phyloP scores from a whole-genome alignment of 169 alveolate genomes.

The Eimeria praecox region DNA sequence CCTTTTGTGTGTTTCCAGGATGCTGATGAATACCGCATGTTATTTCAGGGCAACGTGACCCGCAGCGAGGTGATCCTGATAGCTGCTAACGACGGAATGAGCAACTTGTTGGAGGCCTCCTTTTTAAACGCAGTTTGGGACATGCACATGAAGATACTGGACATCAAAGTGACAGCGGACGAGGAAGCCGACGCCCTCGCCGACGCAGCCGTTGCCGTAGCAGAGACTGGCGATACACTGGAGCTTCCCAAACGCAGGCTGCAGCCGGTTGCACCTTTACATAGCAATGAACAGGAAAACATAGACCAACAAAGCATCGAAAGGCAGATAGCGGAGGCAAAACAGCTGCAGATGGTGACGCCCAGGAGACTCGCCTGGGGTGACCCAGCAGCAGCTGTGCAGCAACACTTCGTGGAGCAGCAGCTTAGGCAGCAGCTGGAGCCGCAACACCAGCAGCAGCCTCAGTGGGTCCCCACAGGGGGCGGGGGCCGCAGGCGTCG shows the following conservation, averaged over 20 bases:
- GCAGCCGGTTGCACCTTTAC: neutral
- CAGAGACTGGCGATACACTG: slow-evolving; percentile 54
- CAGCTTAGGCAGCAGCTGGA: slow-evolving; percentile 55
- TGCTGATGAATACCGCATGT: slow-evolving; percentile 45
- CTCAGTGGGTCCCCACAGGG: neutral
- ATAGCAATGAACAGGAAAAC: neutral
- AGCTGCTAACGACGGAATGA: slow-evolving; percentile 65
- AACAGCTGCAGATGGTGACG: neutral
- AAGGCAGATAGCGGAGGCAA: neutral
- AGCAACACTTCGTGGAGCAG: slow-evolving; percentile 54
- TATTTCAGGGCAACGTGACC: slow-evolving; percentile 75
- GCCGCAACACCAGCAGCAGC: neutral
- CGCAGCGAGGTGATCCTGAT: slow-evolving; percentile 78
- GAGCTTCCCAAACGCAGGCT: slow-evolving; percentile 51
- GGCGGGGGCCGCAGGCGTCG: slow-evolving; percentile 34
- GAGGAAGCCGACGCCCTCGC: slow-evolving; percentile 37
- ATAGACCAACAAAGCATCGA: neutral
- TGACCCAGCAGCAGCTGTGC: slow-evolving; percentile 63
- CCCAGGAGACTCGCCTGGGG: slow-evolving; percentile 63
- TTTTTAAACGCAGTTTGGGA: slow-evolving; percentile 81
- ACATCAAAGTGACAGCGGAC: slow-evolving; percentile 38
- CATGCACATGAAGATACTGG: slow-evolving; percentile 57
- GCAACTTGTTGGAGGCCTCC: slow-evolving; percentile 48
- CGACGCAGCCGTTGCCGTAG: slow-evolving; percentile 27
- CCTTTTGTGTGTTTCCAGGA: slow-evolving; percentile 48